Conservation (phyloP, 2,329 filamentous ascomycete genomes). For the Colletotrichum zoysiae region DNA sequence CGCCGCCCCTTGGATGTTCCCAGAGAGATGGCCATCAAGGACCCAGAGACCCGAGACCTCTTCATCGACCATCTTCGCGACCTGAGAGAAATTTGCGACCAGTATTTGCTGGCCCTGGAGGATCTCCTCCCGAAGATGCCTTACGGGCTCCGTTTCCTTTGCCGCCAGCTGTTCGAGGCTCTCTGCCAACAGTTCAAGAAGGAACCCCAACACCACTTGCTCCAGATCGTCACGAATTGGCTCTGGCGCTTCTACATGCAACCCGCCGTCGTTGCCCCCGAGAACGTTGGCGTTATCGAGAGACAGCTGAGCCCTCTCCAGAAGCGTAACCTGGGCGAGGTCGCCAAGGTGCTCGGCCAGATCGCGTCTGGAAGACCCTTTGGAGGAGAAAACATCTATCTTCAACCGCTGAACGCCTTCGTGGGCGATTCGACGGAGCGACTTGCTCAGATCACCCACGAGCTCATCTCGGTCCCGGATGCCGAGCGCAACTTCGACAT, state of each 20-base stretch:
- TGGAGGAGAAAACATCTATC: conserved; percentile 93
- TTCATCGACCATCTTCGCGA: conserved; percentile 97
- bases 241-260: conserved; percentile 95
- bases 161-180: conserved; percentile 85
- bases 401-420: conserved; percentile 95
- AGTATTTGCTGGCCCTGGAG: conserved; percentile 86
- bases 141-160: conserved; percentile 90
- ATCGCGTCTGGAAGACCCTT: conserved; percentile 90
- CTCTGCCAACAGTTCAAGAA: conserved; percentile 82
- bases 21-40: conserved; percentile 93
- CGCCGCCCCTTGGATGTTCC: conserved; percentile 85
- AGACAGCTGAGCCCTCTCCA: conserved; percentile 89
- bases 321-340: conserved; percentile 91
- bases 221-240: conserved; percentile 91
- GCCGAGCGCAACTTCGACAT: conserved; percentile 96
- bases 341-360: conserved; percentile 91
- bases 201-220: conserved; percentile 80
- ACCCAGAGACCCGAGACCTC: conserved; percentile 89
- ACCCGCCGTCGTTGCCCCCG: conserved; percentile 87
- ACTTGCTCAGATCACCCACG: conserved; percentile 79
- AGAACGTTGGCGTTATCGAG: conserved; percentile 93
- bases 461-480: conserved; percentile 85
- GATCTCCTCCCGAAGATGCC: conserved; percentile 90
- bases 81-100: conserved; percentile 92
- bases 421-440: conserved; percentile 87